Conservation (phyloP, 129 eudicot species). For the Mikania micrantha region DNA sequence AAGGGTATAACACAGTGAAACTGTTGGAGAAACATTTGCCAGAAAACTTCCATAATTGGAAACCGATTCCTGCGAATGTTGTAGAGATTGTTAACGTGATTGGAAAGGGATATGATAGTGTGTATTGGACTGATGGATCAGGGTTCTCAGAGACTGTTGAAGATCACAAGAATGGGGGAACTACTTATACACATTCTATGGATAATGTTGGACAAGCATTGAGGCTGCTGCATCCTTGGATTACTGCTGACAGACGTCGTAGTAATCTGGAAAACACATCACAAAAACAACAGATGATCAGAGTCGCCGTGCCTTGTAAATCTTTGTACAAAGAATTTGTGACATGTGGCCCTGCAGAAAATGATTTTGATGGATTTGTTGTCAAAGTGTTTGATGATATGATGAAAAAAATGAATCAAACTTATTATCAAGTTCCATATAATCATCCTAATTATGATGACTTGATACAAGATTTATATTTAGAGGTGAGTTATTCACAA, state of each 20-base stretch:
- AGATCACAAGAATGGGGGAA: conserved; percentile 11
- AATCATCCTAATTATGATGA: conserved; percentile 25
- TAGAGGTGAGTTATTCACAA: conserved; percentile 19
- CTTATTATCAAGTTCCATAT: conserved; percentile 17
- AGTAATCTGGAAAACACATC: conserved; percentile 30
- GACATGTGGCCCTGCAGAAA: conserved; percentile 1
- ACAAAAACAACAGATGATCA: conserved; percentile 15
- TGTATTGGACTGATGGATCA: conserved; percentile 38
- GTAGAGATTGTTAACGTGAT: conserved; percentile 34
- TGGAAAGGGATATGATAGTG: conserved; percentile 43
- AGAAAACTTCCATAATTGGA: neutral
- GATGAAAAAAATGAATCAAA: conserved; percentile 13
- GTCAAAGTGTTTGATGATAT: conserved; percentile 36
- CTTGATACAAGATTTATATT: conserved; percentile 23
- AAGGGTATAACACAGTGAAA: conserved; percentile 34
- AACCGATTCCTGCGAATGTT: neutral
- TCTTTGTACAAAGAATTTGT: conserved; percentile 41
- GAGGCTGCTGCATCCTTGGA: conserved; percentile 39
- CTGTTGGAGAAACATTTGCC: conserved; percentile 3
- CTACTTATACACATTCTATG: conserved; percentile 7
- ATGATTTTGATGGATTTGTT: conserved; percentile 30
- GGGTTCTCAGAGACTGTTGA: conserved; percentile 40
- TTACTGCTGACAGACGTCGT: conserved; percentile 28
- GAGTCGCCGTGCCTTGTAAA: conserved; percentile 34
- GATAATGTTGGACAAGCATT: conserved; percentile 10